These are phyloP conservation scores for Panicum miliaceum DNA, from an alignment of 176 grass and related monocot species.

Conservation along the genomic window DNA sequence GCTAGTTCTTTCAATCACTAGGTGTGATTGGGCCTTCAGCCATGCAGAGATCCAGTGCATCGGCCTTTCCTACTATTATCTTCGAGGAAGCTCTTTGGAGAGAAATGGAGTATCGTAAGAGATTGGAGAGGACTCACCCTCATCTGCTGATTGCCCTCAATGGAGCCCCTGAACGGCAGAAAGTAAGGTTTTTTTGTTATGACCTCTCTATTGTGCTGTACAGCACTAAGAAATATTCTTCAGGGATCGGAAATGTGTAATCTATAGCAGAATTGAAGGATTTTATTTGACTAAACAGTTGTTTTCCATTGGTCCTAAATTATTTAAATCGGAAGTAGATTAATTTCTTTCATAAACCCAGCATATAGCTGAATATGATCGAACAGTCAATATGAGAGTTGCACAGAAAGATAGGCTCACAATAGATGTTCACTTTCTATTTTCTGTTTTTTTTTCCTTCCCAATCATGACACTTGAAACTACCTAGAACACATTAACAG, in stretches of 20 bases:
- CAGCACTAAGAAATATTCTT: not conserved
- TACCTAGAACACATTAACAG: not conserved
- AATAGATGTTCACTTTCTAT: not conserved
- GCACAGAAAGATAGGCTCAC: not conserved
- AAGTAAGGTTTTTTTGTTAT: conserved; percentile 34
- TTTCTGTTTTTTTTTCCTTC: not conserved
- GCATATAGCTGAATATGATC: not conserved
- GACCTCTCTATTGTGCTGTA: not conserved
- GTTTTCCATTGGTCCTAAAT: not conserved
- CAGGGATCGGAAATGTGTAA: not conserved
- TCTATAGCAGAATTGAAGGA: not conserved
- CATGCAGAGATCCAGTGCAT: conserved; percentile 18
- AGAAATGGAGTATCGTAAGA: conserved; percentile 64
- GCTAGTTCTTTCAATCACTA: not conserved
- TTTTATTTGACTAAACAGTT: not conserved
- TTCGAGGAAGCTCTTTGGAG: conserved; percentile 67
- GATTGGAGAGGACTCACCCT: conserved; percentile 44
- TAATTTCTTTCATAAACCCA: not conserved
- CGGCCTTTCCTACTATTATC: conserved; percentile 52
- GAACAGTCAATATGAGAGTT: not conserved
- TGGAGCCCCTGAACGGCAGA: conserved; percentile 11
- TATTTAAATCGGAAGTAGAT: not conserved
- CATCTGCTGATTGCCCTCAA: conserved; percentile 33
- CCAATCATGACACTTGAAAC: not conserved
- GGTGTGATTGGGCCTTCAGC: conserved; percentile 6